A percentile compares a stretch with the other conserved stretches of the same genome.
Evolutionary conservation across 202 grass and related monocot genomes (phyloP).

Genomic region (Eragrostis tef): DNA sequence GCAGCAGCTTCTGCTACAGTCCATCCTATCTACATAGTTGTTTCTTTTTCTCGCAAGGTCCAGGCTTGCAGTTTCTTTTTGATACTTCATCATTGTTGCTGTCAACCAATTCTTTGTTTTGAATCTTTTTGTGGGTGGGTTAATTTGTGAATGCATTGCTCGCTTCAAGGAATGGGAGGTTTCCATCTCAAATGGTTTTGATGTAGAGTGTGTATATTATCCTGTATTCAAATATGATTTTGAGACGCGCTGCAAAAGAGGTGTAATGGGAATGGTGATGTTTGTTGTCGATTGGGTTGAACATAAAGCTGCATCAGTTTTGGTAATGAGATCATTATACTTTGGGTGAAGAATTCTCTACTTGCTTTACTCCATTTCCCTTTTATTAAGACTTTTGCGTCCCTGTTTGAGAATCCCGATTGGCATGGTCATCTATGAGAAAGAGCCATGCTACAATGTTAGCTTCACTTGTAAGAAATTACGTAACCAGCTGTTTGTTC

Average conservation of each 20-base stretch:
- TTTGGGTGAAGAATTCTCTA: not conserved
- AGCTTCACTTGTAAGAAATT: not conserved
- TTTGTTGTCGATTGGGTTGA: constrained; percentile 47
- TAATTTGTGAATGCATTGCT: constrained; percentile 64
- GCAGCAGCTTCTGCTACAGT: constrained; percentile 84
- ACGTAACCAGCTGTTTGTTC: not conserved
- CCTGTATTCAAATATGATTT: constrained; percentile 58
- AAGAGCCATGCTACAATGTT: not conserved
- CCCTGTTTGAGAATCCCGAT: not conserved
- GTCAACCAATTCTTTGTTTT: constrained; percentile 58
- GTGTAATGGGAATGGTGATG: constrained; percentile 31
- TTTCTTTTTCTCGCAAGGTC: constrained; percentile 30
- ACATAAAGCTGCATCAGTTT: constrained; percentile 55
- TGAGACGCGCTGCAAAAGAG: constrained; percentile 48
- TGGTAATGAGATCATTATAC: constrained; percentile 55
- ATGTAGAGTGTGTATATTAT: constrained; percentile 67
- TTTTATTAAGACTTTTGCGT: not conserved
- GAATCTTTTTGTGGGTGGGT: constrained; percentile 56
- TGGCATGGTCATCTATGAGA: not conserved
- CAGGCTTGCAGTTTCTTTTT: constrained; percentile 34
- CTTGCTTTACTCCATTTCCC: not conserved
- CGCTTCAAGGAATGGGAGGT: constrained; percentile 44
- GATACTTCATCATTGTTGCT: constrained; percentile 53
- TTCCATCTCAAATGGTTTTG: constrained; percentile 52
- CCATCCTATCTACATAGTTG: constrained; percentile 69